Base-by-base conservation (phyloP, 2,329 filamentous ascomycete species). In the Fusarium sacchari region DNA sequence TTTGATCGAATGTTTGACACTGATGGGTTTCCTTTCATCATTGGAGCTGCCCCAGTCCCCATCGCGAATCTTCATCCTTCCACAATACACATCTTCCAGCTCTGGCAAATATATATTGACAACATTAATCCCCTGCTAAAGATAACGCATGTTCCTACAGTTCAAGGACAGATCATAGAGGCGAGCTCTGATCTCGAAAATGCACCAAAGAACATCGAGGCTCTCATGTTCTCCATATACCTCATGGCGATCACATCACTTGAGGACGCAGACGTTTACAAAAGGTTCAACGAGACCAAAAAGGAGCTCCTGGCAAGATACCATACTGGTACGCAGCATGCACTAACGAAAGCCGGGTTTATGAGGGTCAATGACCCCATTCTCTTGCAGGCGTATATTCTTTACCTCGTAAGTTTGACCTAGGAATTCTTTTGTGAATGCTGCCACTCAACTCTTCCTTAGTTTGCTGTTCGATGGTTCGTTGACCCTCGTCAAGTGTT, bases 71-170 rank as follows among this genome's bases (percentile, higher is more conserved):
- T 83, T 22, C 88, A 90, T 70, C 89, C 89, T 15, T 79, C 86
- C 4, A 83, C 87, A 30, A 86, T 90, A 26, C 88, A 90, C 65
- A 90, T 91, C 60, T 88, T 91, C 67, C 86, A 89, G 72, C 83
- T 92, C 24, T 94, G 92, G 91, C 91, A 93, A 80, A 86, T 89
- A 22, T 94, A 92, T 77, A 86, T 93, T 46, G 88, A 90, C 71
- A 93, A 93, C 75, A 88, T 93, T 73, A 90, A 93, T 73, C 90
- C 91, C 0, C 79, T 94, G 11, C 84, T 93, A 52, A 93, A 93
- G 76, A 84, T 93, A 63, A 91, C 89, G 0, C 92, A 94, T 76
- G 88, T 89, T 0, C 90, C 91, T 2, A 92, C 87, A 3, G 82
- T 93, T 2, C 91, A 93, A 77, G 83, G 82, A n/a, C 87, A 87